Evolutionary conservation across 257 asterid species (phyloP), one percentile per base, ranked within the genome.

Genomic region (Solanum microdontum): DNA sequence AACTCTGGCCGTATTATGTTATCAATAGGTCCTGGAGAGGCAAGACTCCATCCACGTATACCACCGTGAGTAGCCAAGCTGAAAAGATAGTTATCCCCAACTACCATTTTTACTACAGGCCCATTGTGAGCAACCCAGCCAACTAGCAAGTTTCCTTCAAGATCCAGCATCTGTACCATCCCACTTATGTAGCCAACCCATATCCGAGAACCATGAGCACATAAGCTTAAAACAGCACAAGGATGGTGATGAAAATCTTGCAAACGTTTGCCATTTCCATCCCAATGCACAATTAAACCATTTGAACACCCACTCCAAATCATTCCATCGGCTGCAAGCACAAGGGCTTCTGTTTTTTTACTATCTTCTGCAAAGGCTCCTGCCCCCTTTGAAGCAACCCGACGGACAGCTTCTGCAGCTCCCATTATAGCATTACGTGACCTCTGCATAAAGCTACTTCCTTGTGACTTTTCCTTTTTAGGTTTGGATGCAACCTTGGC

Each of bases 1-100:
- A 97, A 86, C 43, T 92, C 95, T 10, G 89, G 90, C 66, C 98
- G 88, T 84, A 97, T 28, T 26, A 97, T 92, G 83, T 82, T 72
- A 87, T 97, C 99, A 39, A 95, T 89, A 55, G 98, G 96, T 19
- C 98, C 95, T 2, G 99, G 99, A 8, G 99, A 97, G 21, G 99
- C 94, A 45, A 97, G 90, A 88, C 89, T 92, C 99, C 99, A 97
- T 60, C 98, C 98, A 28, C 98, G 94, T 87, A 97, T 93, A 28
- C 99, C 99, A 1, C 99, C 99, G 66, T 97, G 99, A 89, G 95
- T 93, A 8, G 98, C 99, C 93, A 97, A 90, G 91, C 98, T 95
- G 88, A 90, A 94, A 37, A 95, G 87, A 68, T 89, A 90, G 68
- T 96, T 95, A 85, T 93, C 91, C 23, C 97, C 97, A 24, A 92